These are phyloP conservation scores for Diplocarpon mali DNA, from an alignment of 2,329 filamentous ascomycete species.

Conservation along the genomic window DNA sequence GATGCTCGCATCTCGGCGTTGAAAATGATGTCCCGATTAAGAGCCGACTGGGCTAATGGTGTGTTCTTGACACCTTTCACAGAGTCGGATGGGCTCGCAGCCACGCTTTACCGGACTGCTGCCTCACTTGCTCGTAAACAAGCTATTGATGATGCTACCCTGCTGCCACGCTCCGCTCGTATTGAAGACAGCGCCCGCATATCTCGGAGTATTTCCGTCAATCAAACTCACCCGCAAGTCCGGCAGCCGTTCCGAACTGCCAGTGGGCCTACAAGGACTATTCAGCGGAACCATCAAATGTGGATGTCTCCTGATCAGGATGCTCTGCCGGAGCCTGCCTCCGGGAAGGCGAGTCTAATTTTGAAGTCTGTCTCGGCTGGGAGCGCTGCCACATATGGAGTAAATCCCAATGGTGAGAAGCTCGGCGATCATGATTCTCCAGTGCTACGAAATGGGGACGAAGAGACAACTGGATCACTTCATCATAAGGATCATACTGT, in stretches of 20 bases:
- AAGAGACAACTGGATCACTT: background rate
- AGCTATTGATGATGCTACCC: slow-evolving; percentile 30
- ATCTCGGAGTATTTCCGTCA: slow-evolving; percentile 26
- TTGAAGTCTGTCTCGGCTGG: slow-evolving; percentile 20
- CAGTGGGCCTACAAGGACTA: slow-evolving; percentile 21
- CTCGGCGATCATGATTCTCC: background rate
- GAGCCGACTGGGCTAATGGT: slow-evolving; percentile 70
- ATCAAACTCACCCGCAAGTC: slow-evolving; percentile 21
- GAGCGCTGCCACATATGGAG: background rate
- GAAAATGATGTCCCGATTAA: slow-evolving; percentile 70
- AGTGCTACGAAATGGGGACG: background rate
- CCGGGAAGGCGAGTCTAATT: slow-evolving; percentile 25
- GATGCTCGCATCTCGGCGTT: slow-evolving; percentile 65
- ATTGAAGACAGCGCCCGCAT: slow-evolving; percentile 28
- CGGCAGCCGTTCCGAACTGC: slow-evolving; percentile 28
- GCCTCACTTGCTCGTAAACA: slow-evolving; percentile 37
- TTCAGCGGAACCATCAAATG: slow-evolving; percentile 37
- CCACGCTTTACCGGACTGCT: slow-evolving; percentile 54
- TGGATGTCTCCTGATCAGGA: slow-evolving; percentile 49
- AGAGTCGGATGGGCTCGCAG: slow-evolving; percentile 64
- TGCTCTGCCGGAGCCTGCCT: slow-evolving; percentile 37
- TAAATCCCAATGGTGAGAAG: background rate
- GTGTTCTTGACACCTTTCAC: slow-evolving; percentile 61
- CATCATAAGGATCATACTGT: slow-evolving; percentile 1
- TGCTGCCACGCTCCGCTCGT: slow-evolving; percentile 27